phyloP scores from a whole-genome alignment of 192 early-diverging fungal species.

The Haplosporangium gracile region DNA sequence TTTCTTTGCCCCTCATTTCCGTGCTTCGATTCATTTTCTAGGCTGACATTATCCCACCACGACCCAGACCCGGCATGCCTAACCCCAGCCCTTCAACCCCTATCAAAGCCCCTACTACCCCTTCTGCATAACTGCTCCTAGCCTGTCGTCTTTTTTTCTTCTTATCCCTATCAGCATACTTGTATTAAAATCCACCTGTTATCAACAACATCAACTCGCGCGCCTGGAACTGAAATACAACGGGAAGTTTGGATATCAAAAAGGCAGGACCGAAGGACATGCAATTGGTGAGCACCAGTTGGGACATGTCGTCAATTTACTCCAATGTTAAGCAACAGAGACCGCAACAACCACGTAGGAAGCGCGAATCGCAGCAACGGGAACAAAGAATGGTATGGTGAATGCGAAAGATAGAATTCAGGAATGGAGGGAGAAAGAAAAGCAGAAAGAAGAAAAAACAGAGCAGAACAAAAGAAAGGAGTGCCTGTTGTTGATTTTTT shows the following conservation, averaged over 20 bases:
- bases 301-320: background rate
- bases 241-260: background rate
- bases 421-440: conserved; percentile 12
- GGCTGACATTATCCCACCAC: conserved; percentile 73
- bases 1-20: background rate
- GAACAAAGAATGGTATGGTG: background rate
- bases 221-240: background rate
- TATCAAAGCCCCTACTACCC: conserved; percentile 35
- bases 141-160: background rate
- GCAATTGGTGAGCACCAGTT: background rate
- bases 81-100: conserved; percentile 43
- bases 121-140: conserved; percentile 46
- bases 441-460: conserved; percentile 11
- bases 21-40: conserved; percentile 18
- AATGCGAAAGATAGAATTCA: background rate
- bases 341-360: conserved; percentile 30
- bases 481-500: background rate
- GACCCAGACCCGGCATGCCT: conserved; percentile 66
- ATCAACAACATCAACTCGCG: background rate
- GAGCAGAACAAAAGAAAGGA: conserved; percentile 16
- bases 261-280: background rate
- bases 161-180: background rate
- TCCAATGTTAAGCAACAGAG: background rate
- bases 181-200: conserved; percentile 36
- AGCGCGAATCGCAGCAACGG: background rate